A percentile compares a stretch with the other conserved stretches of the same genome.
Conservation (phyloP, 495 filamentous ascomycete species). For the Chaetomidium leptoderma region DNA sequence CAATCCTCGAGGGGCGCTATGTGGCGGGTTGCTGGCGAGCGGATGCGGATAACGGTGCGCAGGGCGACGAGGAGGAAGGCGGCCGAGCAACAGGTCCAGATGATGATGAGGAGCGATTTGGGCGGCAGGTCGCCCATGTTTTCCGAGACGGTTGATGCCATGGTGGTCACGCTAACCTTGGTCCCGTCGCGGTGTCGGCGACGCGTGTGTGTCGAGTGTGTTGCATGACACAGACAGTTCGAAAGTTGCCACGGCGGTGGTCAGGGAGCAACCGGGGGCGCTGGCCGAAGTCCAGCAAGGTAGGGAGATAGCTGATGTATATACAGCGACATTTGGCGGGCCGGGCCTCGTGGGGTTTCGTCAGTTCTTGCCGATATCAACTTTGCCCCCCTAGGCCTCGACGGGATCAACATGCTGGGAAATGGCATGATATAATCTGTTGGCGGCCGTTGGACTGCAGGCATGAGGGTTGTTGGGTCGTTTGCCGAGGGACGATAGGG, state of each 20-base stretch:
- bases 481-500: conserved; percentile 7
- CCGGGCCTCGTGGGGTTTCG: background rate
- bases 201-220: background rate
- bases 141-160: conserved; percentile 10
- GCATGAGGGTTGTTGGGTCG: conserved; percentile 5
- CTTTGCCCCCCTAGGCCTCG: background rate
- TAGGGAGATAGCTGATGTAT: background rate
- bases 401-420: background rate
- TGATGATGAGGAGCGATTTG: conserved; percentile 29
- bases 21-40: conserved; percentile 26
- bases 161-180: background rate
- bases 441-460: background rate
- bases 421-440: conserved; percentile 1
- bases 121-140: conserved; percentile 27
- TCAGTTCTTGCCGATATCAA: background rate
- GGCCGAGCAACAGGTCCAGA: conserved; percentile 34
- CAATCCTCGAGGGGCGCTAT: conserved; percentile 38
- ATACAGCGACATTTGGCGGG: background rate
- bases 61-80: conserved; percentile 39
- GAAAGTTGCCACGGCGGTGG: background rate
- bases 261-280: background rate
- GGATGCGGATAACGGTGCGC: conserved; percentile 39
- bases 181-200: conserved; percentile 1
- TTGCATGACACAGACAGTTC: conserved; percentile 6
- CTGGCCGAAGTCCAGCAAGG: background rate